These are phyloP conservation scores for Durotheca rogersii DNA, from an alignment of 495 filamentous ascomycete species.

Conservation along the genomic window DNA sequence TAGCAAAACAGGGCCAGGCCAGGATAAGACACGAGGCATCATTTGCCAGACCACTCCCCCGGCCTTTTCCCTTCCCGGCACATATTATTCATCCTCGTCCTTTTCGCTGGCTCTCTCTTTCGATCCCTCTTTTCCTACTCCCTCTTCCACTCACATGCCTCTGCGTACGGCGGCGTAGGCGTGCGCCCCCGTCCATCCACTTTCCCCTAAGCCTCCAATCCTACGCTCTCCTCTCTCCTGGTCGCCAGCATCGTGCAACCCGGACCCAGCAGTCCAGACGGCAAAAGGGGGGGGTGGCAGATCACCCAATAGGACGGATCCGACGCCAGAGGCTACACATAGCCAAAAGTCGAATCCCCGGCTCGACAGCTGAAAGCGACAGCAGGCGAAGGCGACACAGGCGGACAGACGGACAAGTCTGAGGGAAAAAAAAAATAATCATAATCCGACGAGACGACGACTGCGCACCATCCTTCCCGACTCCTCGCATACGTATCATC, in stretches of 20 bases:
- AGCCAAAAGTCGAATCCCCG: constrained; percentile 26
- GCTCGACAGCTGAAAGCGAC: constrained; percentile 24
- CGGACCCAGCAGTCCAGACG: constrained; percentile 4
- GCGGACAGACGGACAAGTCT: too few relatives aligned
- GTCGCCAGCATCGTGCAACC: constrained; percentile 18
- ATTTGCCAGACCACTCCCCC: constrained; percentile 1
- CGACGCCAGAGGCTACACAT: constrained; percentile 5
- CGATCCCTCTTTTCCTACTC: constrained; percentile 1
- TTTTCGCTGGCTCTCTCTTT: background rate
- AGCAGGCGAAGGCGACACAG: constrained; percentile 12
- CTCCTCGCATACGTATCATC: constrained; percentile 12
- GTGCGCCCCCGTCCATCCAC: constrained; percentile 21
- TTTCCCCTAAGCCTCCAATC: constrained; percentile 8
- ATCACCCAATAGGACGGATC: constrained; percentile 27
- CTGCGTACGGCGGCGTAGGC: constrained; percentile 19
- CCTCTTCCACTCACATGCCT: constrained; percentile 4
- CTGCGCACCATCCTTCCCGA: background rate
- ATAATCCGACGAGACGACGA: constrained; percentile 1
- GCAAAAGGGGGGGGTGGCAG: constrained; percentile 21
- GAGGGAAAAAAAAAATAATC: constrained; percentile 8
- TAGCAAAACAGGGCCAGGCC: background rate
- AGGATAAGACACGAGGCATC: constrained; percentile 1
- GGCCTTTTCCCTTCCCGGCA: constrained; percentile 15
- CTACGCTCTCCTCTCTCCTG: constrained; percentile 11
- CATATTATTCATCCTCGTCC: constrained; percentile 14